Conservation (phyloP, 768 basidiomycete genomes). For the Gloeopeniophorella convolvens region DNA sequence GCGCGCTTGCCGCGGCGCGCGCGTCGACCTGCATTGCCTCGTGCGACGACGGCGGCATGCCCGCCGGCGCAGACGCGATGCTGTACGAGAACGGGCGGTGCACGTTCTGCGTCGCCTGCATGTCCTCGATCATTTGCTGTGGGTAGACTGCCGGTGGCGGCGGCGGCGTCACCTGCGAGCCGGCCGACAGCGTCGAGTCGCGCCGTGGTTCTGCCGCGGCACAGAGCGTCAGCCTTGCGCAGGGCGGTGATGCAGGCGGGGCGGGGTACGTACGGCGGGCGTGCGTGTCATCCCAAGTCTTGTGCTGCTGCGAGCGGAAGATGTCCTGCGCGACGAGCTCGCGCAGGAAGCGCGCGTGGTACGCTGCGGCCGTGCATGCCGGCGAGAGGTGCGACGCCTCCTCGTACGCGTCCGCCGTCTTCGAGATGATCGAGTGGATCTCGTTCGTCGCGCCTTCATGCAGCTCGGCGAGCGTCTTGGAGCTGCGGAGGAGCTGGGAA, state of each 20-base stretch:
- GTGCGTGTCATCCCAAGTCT: conserved; percentile 9
- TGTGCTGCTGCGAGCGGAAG: conserved; percentile 37
- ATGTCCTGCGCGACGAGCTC: conserved; percentile 60
- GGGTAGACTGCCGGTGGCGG: conserved; percentile 12
- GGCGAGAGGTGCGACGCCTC: conserved; percentile 59
- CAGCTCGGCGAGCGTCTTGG: conserved; percentile 50
- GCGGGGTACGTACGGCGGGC: conserved; percentile 1
- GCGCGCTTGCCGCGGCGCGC: background rate
- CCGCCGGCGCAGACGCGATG: conserved; percentile 1
- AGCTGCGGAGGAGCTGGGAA: conserved; percentile 59
- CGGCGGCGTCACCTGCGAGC: conserved; percentile 2
- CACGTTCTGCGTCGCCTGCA: conserved; percentile 2
- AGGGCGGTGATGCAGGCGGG: background rate
- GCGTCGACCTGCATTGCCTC: conserved; percentile 13
- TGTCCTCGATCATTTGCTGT: conserved; percentile 7
- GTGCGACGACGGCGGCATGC: background rate
- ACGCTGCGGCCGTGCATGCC: conserved; percentile 59
- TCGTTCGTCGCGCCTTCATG: conserved; percentile 55
- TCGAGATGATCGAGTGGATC: conserved; percentile 57
- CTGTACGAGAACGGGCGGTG: conserved; percentile 4
- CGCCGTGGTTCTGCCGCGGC: conserved; percentile 6
- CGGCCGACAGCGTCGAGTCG: conserved; percentile 7
- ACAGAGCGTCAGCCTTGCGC: background rate
- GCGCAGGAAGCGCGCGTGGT: conserved; percentile 75
- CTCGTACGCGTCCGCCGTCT: conserved; percentile 73